Base-by-base conservation (phyloP, 306 rosid genomes). In the Comarum palustre region DNA sequence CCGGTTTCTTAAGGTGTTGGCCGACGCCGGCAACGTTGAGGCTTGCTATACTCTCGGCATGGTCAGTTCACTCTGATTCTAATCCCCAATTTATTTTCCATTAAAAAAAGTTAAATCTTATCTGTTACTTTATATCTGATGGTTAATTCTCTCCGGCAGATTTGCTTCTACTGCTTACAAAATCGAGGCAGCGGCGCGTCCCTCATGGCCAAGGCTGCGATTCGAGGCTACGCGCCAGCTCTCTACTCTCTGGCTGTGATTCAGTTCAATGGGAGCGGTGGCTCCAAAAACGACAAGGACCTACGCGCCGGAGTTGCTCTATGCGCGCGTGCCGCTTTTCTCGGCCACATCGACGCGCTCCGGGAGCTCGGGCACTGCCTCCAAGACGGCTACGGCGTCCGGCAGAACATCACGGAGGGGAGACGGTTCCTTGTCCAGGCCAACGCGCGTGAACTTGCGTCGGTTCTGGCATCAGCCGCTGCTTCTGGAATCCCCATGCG, bases 231-330 rank as follows among this genome's bases (percentile, higher is more conserved):
- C 96, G 98, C 97, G 68, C 90, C 85, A 66, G 96, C 98, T 0
- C 78, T 93, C 0, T 93, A 91, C 77, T 91, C 98, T 0, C 86
- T 93, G 1, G 96, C 96, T 0, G 94, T 93, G 0, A 83, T 93
- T n/a, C 98, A 93, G 86, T 93, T 93, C 83, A 93, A 93, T 77
- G 98, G 98, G 7, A 93, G 98, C 74, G 96, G 98, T 0, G 97
- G 97, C 48, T 81, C 96, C 2, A 91, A 93, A 50, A 91, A 75
- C 81, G 97, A 93, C 70, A 93, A 93, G 72, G 92, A 91, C 74
- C 88, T 93, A 11, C 75, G 94, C 0, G 97, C 97, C 8, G 98
- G 98, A 0, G 97, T 93, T 2, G 94, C 98, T 6, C 79, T 93
- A 0, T 93, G 97, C 22, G 96, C 98, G 13, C 96, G 98, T 57